Evolutionary conservation across 2,329 filamentous ascomycete species (phyloP), one percentile per base, ranked within the genome.

Genomic region (Botrytis medusae): DNA sequence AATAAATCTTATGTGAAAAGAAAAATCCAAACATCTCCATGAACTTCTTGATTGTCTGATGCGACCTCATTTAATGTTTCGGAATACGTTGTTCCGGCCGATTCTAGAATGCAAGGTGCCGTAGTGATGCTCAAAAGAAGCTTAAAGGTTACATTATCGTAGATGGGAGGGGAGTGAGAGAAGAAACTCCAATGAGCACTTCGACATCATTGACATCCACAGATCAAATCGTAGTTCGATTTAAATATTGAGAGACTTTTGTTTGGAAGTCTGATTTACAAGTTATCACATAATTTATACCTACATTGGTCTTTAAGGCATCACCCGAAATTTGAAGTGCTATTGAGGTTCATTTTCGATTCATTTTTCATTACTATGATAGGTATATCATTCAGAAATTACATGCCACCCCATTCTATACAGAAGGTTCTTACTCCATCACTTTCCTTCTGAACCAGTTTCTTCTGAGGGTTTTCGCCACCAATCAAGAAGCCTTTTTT

Each of bases 401-500:
- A 98, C 91, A 98, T 96, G 44, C 93, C 94, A 71, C 93, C 95
- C 95, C 95, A 98, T 83, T 98, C 95, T 71, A 98, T 88, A 77
- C 92, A 95, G 80, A 97, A 97, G 0, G 92, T 89, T 77, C 93
- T 87, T 34, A 95, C 85, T 18, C 80, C 81, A 48, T 84, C 81
- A 57, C 79, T 80, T 1, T 81, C 79, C 14, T 81, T 75, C 22
- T 74, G 78, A 72, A 60, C 76, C 74, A 75, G 71, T 34, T 78
- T 77, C 20, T 80, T 81, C 25, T 78, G 77, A 64, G 82, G 79
- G 71, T 87, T 84, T 78, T 88, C 86, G 0, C 93, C 94, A 10
- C 95, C 95, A 73, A 99, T 87, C 71, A 99, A 84, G 79, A 94
- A 98, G 0, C 93, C 93, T 83, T 99, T 99, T 86, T 99, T 99